Evolutionary conservation across 805 yeast species (phyloP).

Genomic region (Candida nitratophila): DNA sequence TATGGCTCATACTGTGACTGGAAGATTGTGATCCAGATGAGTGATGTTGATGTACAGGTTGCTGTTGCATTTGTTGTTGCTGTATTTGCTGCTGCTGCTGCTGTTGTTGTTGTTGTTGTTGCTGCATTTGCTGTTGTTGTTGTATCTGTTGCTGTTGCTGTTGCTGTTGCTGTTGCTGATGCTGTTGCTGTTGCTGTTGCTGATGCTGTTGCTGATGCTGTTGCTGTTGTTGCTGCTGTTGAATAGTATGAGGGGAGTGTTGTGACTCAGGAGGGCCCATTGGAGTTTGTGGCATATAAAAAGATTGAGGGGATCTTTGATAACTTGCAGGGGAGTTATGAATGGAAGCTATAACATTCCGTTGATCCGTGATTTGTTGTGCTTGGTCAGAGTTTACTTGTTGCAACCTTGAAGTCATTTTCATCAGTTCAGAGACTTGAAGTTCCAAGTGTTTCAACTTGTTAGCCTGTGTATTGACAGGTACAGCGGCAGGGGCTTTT

Average conservation of each 20-base stretch:
- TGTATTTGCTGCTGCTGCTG: no score
- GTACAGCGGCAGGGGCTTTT: constrained; percentile 19
- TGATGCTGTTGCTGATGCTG: background rate
- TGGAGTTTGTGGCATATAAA: background rate
- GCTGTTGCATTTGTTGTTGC: no score
- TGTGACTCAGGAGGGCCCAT: background rate
- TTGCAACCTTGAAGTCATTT: constrained; percentile 6
- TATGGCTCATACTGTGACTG: no score
- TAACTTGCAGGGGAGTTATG: background rate
- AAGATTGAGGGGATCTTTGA: background rate
- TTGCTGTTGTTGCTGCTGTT: no score
- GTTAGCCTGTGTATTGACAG: constrained; percentile 5
- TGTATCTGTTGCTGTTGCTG: no score
- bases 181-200: no score
- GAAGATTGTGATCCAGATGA: background rate
- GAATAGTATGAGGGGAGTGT: background rate
- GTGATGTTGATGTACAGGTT: no score
- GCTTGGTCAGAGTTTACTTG: constrained; percentile 3
- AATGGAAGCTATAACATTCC: background rate
- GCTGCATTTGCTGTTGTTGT: background rate
- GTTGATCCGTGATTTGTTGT: background rate
- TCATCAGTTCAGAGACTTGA: constrained; percentile 14
- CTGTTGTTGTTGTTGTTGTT: background rate
- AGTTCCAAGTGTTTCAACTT: constrained; percentile 21
- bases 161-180: no score